Conservation (phyloP, 2,329 filamentous ascomycete species). For the Fusarium praegraminearum region DNA sequence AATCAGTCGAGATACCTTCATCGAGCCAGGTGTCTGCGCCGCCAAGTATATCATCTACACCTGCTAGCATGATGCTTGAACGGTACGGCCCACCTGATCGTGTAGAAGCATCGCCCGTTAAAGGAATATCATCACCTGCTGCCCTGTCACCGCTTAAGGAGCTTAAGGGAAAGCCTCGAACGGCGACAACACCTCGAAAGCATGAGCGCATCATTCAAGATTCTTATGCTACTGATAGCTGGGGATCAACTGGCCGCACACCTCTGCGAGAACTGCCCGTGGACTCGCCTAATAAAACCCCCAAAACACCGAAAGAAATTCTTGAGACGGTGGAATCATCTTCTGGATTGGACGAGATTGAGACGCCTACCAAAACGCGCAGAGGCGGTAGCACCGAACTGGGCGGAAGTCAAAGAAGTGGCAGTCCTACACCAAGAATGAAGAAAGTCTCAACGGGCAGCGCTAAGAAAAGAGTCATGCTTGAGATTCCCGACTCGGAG, state of each 20-base stretch:
- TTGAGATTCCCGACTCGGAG: constrained; percentile 65
- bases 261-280: constrained; percentile 36
- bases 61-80: constrained; percentile 56
- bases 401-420: constrained; percentile 30
- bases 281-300: constrained; percentile 30
- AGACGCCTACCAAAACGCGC: constrained; percentile 43
- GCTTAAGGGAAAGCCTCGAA: constrained; percentile 41
- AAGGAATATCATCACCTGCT: constrained; percentile 49
- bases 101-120: constrained; percentile 54
- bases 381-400: constrained; percentile 40
- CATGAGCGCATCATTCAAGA: constrained; percentile 58
- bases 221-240: constrained; percentile 57
- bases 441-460: constrained; percentile 38
- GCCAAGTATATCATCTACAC: constrained; percentile 55
- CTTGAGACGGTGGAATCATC: constrained; percentile 39
- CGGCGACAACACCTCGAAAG: constrained; percentile 31
- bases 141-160: constrained; percentile 41
- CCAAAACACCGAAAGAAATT: constrained; percentile 15
- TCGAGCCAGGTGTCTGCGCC: constrained; percentile 56
- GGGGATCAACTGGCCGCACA: constrained; percentile 44
- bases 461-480: constrained; percentile 32
- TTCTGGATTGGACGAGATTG: constrained; percentile 41
- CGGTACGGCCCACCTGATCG: constrained; percentile 54
- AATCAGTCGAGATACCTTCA: constrained; percentile 58
- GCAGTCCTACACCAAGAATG: constrained; percentile 40